Conservation (phyloP, 2,329 filamentous ascomycete species). For the Colletotrichum destructivum region DNA sequence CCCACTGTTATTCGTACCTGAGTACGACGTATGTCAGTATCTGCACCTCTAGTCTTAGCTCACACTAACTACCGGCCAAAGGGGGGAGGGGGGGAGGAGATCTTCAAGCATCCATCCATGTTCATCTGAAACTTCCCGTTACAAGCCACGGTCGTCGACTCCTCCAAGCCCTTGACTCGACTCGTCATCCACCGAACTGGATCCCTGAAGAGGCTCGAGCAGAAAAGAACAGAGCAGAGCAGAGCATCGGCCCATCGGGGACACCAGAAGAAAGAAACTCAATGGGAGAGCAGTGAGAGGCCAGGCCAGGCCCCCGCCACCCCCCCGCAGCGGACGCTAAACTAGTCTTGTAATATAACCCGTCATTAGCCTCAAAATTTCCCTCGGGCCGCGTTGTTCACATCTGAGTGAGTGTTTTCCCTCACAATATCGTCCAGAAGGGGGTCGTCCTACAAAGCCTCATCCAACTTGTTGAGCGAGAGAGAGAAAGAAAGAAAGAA, state of each 20-base stretch:
- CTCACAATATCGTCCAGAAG: not conserved
- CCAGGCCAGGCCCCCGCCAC: no score
- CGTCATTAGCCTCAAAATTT: slow-evolving; percentile 35
- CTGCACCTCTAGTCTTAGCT: no score
- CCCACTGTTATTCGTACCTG: not conserved
- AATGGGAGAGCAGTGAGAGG: no score
- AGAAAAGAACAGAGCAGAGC: no score
- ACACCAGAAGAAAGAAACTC: no score
- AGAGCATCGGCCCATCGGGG: no score
- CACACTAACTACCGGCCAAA: not conserved
- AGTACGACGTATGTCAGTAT: no score
- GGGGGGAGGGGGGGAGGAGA: no score
- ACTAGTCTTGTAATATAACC: slow-evolving; percentile 36
- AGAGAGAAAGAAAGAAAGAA: no score
- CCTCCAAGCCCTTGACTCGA: not conserved
- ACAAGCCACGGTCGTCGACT: slow-evolving; percentile 26
- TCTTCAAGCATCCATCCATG: slow-evolving; percentile 31
- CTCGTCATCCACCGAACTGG: slow-evolving; percentile 30
- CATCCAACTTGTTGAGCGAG: not conserved
- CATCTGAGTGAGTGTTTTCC: not conserved
- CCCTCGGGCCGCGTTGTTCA: slow-evolving; percentile 5
- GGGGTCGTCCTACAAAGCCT: slow-evolving; percentile 17
- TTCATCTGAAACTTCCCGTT: slow-evolving; percentile 34
- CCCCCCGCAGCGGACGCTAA: slow-evolving; percentile 38
- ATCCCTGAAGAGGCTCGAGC: slow-evolving; percentile 12